These are phyloP conservation scores for Craterostigma plantagineum DNA, from an alignment of 257 asterid genomes.

Conservation along the genomic window DNA sequence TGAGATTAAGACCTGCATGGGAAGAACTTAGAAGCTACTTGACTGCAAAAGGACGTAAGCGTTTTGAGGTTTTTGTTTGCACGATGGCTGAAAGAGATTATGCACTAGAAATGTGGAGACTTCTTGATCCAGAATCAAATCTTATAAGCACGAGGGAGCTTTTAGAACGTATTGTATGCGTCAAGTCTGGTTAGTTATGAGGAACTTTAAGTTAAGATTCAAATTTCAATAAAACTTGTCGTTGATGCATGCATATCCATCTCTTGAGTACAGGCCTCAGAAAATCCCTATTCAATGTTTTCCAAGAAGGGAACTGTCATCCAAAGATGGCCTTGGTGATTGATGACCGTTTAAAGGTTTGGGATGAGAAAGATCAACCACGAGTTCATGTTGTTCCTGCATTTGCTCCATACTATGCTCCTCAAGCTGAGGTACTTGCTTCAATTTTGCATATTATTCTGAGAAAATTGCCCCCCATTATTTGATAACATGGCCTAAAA, in stretches of 20 bases:
- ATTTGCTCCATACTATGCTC: conserved; percentile 91
- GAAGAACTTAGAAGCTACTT: conserved; percentile 90
- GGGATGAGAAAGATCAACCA: conserved; percentile 97
- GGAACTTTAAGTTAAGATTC: conserved; percentile 4
- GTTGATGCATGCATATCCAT: conserved; percentile 2
- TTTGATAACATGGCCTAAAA: conserved; percentile 11
- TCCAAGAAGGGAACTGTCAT: conserved; percentile 76
- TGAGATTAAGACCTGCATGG: conserved; percentile 98
- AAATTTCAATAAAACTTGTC: conserved; percentile 1
- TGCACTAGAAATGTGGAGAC: conserved; percentile 99
- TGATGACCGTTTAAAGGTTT: conserved; percentile 91
- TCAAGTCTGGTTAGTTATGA: conserved; percentile 62
- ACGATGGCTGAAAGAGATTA: conserved; percentile 99
- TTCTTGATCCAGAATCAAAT: conserved; percentile 89
- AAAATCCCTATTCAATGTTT: conserved; percentile 79
- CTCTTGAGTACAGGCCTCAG: conserved; percentile 32
- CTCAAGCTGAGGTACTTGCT: conserved; percentile 80
- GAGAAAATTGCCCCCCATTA: conserved; percentile 4
- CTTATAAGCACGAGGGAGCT: conserved; percentile 58
- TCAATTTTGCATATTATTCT: conserved; percentile 4
- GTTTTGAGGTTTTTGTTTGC: conserved; percentile 96
- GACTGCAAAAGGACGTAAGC: conserved; percentile 92
- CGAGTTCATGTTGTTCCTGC: conserved; percentile 98
- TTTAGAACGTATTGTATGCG: conserved; percentile 79
- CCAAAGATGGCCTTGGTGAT: conserved; percentile 97